Evolutionary conservation across 2,329 filamentous ascomycete species (phyloP).

Genomic region (Claviceps citrina): DNA sequence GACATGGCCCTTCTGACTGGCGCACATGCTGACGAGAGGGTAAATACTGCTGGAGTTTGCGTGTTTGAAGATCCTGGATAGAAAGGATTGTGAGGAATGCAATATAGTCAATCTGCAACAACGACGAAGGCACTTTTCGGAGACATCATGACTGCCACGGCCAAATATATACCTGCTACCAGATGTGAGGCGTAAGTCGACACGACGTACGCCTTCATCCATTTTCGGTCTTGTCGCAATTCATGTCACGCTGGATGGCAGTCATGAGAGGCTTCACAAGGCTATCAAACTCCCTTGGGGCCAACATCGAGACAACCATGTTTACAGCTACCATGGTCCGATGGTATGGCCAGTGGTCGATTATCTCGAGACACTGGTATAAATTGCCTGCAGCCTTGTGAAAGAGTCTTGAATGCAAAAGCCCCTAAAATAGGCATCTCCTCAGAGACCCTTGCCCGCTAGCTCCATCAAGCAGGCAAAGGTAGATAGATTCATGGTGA

Average conservation of each 20-base stretch:
- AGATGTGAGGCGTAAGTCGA: background rate
- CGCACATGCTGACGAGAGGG: too few species aligned
- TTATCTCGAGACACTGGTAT: background rate
- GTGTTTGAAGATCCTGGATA: too few species aligned
- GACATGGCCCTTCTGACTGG: too few species aligned
- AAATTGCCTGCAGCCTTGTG: too few species aligned
- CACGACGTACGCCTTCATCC: background rate
- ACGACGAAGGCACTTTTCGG: background rate
- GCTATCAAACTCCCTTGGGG: background rate
- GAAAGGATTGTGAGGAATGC: too few species aligned
- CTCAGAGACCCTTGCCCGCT: background rate
- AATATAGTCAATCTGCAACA: background rate
- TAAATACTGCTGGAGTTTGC: too few species aligned
- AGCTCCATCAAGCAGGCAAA: too few species aligned
- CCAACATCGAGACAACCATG: background rate
- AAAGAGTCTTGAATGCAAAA: background rate
- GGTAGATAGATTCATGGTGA: too few species aligned
- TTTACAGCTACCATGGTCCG: background rate
- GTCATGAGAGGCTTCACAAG: conserved; percentile 2
- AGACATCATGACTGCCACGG: background rate
- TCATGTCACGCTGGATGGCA: background rate
- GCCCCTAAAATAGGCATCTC: conserved; percentile 1
- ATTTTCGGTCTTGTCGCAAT: background rate
- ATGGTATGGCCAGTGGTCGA: too few species aligned
- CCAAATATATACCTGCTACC: background rate